Percentiles rank a stretch among this genome's conserved stretches.
Evolutionary conservation across 306 rosid genomes (phyloP).

Genomic region (Dalbergia cochinchinensis): DNA sequence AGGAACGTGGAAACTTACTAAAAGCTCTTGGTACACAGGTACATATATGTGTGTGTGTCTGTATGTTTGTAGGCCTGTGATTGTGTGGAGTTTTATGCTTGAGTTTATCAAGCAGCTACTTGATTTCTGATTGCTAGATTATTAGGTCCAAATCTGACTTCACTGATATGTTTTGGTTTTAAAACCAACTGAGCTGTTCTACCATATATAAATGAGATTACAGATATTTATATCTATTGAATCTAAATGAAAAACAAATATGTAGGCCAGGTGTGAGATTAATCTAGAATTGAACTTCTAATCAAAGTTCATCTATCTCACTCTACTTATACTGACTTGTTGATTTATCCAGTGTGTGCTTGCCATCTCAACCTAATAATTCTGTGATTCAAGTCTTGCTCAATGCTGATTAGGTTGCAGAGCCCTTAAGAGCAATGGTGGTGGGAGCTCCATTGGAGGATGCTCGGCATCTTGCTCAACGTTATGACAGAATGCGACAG

Average conservation of each 20-base stretch:
- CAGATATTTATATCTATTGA: conserved; percentile 16
- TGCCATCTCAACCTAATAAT: conserved; percentile 29
- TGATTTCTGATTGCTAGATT: conserved; percentile 30
- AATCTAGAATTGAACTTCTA: conserved; percentile 3
- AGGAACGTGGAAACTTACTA: conserved; percentile 85
- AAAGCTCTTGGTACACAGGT: conserved; percentile 98
- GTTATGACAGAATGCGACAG: conserved; percentile 89
- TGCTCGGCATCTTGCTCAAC: conserved; percentile 96
- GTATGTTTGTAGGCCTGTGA: not conserved
- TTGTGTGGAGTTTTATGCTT: conserved; percentile 13
- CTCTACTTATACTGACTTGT: conserved; percentile 35
- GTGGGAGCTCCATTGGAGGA: conserved; percentile 94
- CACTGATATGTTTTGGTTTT: conserved; percentile 9
- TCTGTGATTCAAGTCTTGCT: conserved; percentile 42
- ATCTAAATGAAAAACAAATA: conserved; percentile 32
- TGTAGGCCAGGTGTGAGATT: conserved; percentile 12
- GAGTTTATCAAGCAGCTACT: conserved; percentile 25
- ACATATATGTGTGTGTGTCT: not conserved
- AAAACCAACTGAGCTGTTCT: not conserved
- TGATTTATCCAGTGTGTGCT: conserved; percentile 19
- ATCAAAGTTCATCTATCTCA: conserved; percentile 23
- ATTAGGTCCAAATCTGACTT: conserved; percentile 31
- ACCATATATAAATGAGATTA: conserved; percentile 34
- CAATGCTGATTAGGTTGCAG: conserved; percentile 74
- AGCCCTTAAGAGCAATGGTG: conserved; percentile 93